Evolutionary conservation across 75 land plant species (phyloP).

Genomic region (Gnetum montanum): DNA sequence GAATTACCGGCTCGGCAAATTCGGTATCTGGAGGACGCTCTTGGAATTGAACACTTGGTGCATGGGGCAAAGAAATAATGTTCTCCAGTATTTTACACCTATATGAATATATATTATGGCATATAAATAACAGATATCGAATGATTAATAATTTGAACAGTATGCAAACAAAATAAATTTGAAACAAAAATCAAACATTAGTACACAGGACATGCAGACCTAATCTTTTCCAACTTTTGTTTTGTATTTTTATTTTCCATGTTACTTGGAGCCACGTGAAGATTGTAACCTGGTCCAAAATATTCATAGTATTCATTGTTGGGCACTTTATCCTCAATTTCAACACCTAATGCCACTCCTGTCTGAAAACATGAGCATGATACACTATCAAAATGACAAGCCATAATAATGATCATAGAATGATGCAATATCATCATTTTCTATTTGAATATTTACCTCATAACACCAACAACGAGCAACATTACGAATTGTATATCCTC

Average conservation of each 20-base stretch:
- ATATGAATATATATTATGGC: too few relatives aligned
- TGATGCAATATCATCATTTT: neutral
- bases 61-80: too few relatives aligned
- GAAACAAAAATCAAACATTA: too few relatives aligned
- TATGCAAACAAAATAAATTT: too few relatives aligned
- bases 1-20: too few relatives aligned
- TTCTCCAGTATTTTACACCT: too few relatives aligned
- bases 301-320: conserved; percentile 74
- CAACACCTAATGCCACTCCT: conserved; percentile 75
- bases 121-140: too few relatives aligned
- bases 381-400: neutral
- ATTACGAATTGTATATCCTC: conserved; percentile 75
- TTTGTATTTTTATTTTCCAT: conserved; percentile 65
- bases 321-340: conserved; percentile 70
- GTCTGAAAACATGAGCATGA: conserved; percentile 35
- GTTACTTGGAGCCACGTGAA: conserved; percentile 70
- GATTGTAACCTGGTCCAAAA: conserved; percentile 81
- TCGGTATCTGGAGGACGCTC: too few relatives aligned
- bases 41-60: too few relatives aligned
- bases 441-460: conserved; percentile 35
- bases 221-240: conserved; percentile 36
- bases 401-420: neutral
- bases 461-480: conserved; percentile 87
- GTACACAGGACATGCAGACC: conserved; percentile 8
- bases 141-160: too few relatives aligned